phyloP scores from a whole-genome alignment of 1,139 yeast species.

The Scheffersomyces segobiensis region DNA sequence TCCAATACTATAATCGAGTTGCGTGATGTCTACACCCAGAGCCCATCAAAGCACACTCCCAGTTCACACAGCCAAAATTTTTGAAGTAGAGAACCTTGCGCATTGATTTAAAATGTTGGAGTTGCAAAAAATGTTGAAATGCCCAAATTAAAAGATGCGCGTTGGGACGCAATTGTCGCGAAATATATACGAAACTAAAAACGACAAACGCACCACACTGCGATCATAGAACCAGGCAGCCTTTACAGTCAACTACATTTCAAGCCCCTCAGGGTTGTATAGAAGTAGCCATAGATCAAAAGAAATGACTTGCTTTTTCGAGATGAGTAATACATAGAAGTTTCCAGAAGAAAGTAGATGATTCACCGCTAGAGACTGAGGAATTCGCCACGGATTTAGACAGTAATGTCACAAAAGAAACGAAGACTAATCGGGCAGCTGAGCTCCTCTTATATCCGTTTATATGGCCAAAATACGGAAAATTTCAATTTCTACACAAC shows the following conservation, averaged over 20 bases:
- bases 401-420: neutral
- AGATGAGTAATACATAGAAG: neutral
- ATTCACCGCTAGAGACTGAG: neutral
- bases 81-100: neutral
- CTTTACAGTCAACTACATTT: neutral
- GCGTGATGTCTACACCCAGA: neutral
- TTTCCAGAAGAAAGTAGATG: neutral
- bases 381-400: neutral
- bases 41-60: neutral
- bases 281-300: slow-evolving; percentile 7
- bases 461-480: neutral
- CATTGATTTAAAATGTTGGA: neutral
- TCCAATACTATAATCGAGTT: neutral
- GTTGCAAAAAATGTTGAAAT: neutral
- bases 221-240: neutral
- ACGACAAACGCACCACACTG: neutral
- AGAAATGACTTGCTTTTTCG: neutral
- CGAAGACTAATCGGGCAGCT: neutral
- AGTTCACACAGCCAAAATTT: neutral
- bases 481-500: neutral
- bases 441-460: neutral
- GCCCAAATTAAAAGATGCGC: neutral
- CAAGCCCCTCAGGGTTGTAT: neutral
- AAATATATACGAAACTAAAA: neutral
- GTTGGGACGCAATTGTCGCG: neutral